Conservation (phyloP, 2,329 filamentous ascomycete genomes). For the Rutstroemia sp. region DNA sequence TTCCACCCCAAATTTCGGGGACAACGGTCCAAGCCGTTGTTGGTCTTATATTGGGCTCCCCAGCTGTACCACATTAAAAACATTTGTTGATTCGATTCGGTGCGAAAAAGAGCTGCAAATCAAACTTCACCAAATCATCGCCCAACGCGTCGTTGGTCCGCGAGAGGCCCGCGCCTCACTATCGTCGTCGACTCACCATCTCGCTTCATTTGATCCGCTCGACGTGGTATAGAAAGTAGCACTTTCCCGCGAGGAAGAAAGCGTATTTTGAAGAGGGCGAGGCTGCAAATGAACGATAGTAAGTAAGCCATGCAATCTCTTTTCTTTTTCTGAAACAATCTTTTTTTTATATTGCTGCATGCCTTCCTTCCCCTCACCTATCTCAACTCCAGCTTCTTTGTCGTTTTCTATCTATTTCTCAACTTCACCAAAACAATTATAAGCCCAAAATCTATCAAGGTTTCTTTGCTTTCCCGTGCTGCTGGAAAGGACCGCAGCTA, state of each 20-base stretch:
- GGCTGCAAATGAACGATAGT: conserved; percentile 27
- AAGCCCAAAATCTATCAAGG: neutral
- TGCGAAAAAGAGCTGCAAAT: no score
- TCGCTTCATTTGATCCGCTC: no score
- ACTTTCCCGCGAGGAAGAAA: conserved; percentile 1
- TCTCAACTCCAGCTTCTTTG: neutral
- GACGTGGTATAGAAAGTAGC: neutral
- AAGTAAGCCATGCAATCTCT: conserved; percentile 9
- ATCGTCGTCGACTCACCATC: no score
- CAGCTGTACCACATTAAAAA: neutral
- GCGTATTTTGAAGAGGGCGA: neutral
- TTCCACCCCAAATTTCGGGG: neutral
- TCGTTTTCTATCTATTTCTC: no score
- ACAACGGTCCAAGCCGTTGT: neutral
- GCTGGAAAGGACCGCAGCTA: no score
- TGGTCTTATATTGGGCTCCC: neutral
- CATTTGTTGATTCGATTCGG: no score
- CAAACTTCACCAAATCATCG: no score
- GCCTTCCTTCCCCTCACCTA: neutral
- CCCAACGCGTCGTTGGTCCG: no score
- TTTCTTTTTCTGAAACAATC: neutral
- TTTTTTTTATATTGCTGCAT: conserved; percentile 1
- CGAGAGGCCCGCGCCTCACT: no score
- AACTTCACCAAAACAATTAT: neutral
- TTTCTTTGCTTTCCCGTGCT: no score